Evolutionary conservation across 805 yeast genomes (phyloP), one percentile per base, ranked within the genome.

Genomic region (Cyberlindnera mississippiensis): DNA sequence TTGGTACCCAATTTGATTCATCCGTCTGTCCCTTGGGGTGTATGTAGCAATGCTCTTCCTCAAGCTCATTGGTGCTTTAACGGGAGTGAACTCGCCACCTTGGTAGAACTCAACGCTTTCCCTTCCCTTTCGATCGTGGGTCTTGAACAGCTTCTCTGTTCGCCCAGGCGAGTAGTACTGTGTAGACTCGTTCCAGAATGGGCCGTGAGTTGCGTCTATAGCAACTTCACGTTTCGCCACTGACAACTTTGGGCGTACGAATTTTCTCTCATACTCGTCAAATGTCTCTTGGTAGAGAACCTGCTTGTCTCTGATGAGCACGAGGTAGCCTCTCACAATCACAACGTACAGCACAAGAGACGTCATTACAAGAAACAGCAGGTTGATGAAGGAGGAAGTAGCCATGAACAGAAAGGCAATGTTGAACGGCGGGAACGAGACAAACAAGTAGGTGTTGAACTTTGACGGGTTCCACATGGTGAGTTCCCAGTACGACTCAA

Each of bases 401-500:
- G 66, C 49, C 17, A 63, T 46, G 46, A 68, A 61, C 40, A 78
- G 60, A n/a, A 73, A 61, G 3, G 70, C 40, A 8, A 76, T 49
- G 36, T 71, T 73, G 9, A 78, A 55, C 0, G 95, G 93, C 7
- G 86, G 79, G 48, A 78, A 79, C 2, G 75, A 60, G 3, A 76
- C 66, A 22, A 75, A 68, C 2, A 83, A 50, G 36, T 67, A 62
- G 6, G 82, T 64, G 26, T 70, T 70, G 56, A 82, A 80, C 48
- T 68, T 68, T 0, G 82, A 71, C 0, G 91, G 91, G 33, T 69
- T 67, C 95, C 95, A 85, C 37, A 82, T 73, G 15, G 62, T 64
- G 32, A 85, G 57, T 43, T 76, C 73, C 77, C 83, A 82, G 27
- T 71, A 70, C 16, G 64, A 63, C 12, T 49, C 60, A 2, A 48